A percentile compares a stretch with the other conserved stretches of the same genome.
Evolutionary conservation across 176 grass and related monocot species (phyloP).

Genomic region (Secale cereale): DNA sequence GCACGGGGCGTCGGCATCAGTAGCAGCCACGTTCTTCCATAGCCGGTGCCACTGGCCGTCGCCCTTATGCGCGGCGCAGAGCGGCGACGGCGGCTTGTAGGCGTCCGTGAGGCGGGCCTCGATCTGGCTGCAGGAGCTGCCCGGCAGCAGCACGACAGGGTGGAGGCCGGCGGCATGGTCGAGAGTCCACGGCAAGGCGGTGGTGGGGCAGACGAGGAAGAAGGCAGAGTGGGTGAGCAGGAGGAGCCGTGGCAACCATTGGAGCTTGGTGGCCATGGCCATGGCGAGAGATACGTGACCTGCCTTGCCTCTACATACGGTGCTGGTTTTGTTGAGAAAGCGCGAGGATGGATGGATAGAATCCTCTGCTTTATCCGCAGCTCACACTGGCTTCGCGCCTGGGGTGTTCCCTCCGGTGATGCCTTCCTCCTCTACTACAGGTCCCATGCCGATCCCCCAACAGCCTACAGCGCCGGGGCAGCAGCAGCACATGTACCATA

Average conservation of each 20-base stretch:
- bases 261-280: not conserved
- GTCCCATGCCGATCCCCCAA: too few relatives aligned
- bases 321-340: too few relatives aligned
- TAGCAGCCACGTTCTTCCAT: conserved; percentile 14
- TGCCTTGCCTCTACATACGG: not conserved
- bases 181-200: not conserved
- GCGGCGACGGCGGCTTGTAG: not conserved
- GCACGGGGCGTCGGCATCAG: not conserved
- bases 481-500: too few relatives aligned
- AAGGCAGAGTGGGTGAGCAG: not conserved
- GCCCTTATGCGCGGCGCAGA: not conserved
- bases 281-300: not conserved
- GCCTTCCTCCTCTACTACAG: too few relatives aligned
- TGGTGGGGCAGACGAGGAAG: not conserved
- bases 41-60: conserved; percentile 22
- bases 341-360: too few relatives aligned
- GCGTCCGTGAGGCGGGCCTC: conserved; percentile 18
- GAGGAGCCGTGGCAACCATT: not conserved
- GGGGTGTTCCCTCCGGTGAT: too few relatives aligned
- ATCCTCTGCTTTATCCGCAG: too few relatives aligned
- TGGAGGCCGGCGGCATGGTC: not conserved
- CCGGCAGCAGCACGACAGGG: conserved; percentile 11
- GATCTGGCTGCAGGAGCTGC: conserved; percentile 14
- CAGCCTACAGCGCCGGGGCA: too few relatives aligned
- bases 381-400: too few relatives aligned